Percentiles rank a stretch among this genome's conserved stretches.
Evolutionary conservation across 805 yeast species (phyloP).

Genomic region (Sugiyamaella boreocaroliniensis): DNA sequence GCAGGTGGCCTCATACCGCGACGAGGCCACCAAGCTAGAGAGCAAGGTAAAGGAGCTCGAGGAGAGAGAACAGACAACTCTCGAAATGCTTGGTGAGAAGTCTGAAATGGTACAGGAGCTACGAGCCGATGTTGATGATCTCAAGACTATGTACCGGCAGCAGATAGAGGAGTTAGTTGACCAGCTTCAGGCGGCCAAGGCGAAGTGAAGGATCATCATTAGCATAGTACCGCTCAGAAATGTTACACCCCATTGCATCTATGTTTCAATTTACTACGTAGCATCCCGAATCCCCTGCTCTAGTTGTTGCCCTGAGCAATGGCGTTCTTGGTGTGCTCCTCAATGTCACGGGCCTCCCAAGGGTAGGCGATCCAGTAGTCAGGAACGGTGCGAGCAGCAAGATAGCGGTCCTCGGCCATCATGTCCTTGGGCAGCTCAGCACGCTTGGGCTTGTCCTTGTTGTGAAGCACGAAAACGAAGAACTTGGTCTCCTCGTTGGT

Average conservation of each 20-base stretch:
- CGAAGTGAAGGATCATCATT: constrained; percentile 3
- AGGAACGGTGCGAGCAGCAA: constrained; percentile 67
- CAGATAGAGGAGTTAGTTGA: constrained; percentile 86
- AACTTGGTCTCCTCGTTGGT: constrained; percentile 55
- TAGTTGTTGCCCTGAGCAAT: constrained; percentile 58
- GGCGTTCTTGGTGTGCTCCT: constrained; percentile 62
- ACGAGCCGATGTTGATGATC: constrained; percentile 78
- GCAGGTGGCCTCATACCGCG: constrained; percentile 32
- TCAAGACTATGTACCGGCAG: constrained; percentile 72
- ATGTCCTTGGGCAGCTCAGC: constrained; percentile 62
- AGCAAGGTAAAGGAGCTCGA: constrained; percentile 34
- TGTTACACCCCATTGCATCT: too few relatives aligned
- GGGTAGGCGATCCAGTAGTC: constrained; percentile 88
- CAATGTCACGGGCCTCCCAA: constrained; percentile 82
- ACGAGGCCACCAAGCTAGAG: constrained; percentile 31
- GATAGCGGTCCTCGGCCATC: constrained; percentile 58
- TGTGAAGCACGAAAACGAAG: constrained; percentile 75
- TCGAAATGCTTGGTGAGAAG: constrained; percentile 78
- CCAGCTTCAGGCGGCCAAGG: constrained; percentile 38
- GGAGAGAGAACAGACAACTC: constrained; percentile 46
- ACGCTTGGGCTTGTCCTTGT: constrained; percentile 73
- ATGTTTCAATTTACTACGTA: too few relatives aligned
- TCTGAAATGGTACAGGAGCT: constrained; percentile 80
- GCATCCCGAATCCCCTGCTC: not conserved
- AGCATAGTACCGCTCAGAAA: too few relatives aligned